Evolutionary conservation across 1,139 yeast genomes (phyloP).

Genomic region (Yamadazyma friedrichii): DNA sequence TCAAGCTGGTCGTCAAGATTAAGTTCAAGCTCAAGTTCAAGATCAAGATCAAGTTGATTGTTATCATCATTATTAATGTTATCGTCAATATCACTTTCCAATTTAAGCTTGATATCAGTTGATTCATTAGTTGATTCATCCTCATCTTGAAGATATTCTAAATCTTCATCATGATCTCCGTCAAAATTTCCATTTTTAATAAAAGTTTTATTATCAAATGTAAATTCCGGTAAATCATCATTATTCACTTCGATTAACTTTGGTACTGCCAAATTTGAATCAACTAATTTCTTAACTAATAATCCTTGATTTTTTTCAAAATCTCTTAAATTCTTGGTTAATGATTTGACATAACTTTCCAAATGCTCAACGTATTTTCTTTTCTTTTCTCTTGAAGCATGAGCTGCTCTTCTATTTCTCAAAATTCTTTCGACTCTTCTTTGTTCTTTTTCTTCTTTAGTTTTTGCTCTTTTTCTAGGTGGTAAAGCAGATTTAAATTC

Average conservation of each 20-base stretch:
- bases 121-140: neutral
- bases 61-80: no score
- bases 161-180: slow-evolving; percentile 1
- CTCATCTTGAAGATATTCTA: slow-evolving; percentile 2
- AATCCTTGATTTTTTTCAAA: slow-evolving; percentile 13
- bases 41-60: neutral
- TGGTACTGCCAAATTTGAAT: neutral
- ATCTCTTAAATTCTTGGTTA: slow-evolving; percentile 39
- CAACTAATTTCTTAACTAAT: slow-evolving; percentile 5
- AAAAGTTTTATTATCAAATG: slow-evolving; percentile 10
- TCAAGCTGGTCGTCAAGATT: neutral
- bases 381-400: slow-evolving; percentile 95
- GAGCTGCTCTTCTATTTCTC: slow-evolving; percentile 96
- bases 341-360: slow-evolving; percentile 58
- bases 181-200: slow-evolving; percentile 2
- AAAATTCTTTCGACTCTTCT: slow-evolving; percentile 89
- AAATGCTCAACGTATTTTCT: slow-evolving; percentile 86
- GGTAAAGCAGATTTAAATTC: slow-evolving; percentile 58
- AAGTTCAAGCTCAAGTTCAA: neutral
- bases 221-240: slow-evolving; percentile 12
- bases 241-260: slow-evolving; percentile 6
- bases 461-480: slow-evolving; percentile 94
- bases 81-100: neutral
- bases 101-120: neutral
- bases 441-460: slow-evolving; percentile 95